These are phyloP conservation scores for Astrocystis sublimbata DNA, from an alignment of 495 filamentous ascomycete genomes.

Conservation along the genomic window DNA sequence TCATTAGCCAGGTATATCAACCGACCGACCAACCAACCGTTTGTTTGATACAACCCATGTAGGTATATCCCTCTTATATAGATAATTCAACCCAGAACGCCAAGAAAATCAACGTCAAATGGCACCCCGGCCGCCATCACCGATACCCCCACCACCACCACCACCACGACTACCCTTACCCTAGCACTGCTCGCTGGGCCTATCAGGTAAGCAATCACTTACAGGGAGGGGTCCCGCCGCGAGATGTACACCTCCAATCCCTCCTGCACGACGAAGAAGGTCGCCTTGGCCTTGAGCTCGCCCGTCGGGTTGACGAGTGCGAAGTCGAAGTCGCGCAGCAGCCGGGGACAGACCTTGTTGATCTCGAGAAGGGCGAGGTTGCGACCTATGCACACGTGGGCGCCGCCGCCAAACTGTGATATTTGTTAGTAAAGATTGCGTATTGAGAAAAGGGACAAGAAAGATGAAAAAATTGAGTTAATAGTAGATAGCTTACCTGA, in stretches of 20 bases:
- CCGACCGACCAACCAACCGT: neutral
- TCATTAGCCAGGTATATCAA: no score
- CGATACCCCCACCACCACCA: neutral
- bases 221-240: conserved; percentile 11
- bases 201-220: neutral
- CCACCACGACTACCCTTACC: no score
- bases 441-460: neutral
- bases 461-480: neutral
- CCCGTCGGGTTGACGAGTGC: conserved; percentile 47
- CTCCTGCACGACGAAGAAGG: conserved; percentile 57
- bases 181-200: no score
- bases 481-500: conserved; percentile 37
- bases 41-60: no score
- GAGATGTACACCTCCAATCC: conserved; percentile 49
- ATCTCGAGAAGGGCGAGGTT: conserved; percentile 59
- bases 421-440: neutral
- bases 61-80: no score
- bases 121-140: neutral
- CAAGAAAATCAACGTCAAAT: neutral
- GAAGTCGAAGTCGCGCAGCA: conserved; percentile 54
- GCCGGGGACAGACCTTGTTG: conserved; percentile 55
- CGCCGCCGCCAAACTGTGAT: conserved; percentile 52
- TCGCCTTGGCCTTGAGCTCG: conserved; percentile 50
- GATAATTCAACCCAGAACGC: no score
- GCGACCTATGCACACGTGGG: conserved; percentile 56